Conservation (phyloP, 2,329 filamentous ascomycete species). For the Pseudogymnoascus sp. region DNA sequence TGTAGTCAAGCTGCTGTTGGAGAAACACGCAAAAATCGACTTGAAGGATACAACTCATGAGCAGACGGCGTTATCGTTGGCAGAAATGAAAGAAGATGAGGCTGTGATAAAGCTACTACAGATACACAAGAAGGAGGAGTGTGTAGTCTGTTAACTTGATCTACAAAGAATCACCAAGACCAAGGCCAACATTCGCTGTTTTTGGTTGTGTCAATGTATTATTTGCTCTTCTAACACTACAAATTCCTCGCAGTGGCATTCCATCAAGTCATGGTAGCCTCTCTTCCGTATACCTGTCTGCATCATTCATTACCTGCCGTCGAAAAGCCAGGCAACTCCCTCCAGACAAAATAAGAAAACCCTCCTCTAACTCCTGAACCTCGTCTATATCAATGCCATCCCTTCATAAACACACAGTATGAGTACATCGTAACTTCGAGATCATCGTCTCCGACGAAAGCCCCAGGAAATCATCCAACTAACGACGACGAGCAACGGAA, state of each 20-base stretch:
- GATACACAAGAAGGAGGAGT: not conserved
- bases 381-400: not conserved
- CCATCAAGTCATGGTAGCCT: not conserved
- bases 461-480: not conserved
- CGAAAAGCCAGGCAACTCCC: not conserved
- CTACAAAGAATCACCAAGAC: not conserved
- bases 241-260: not conserved
- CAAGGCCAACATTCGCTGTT: not conserved
- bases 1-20: not conserved
- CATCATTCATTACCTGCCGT: not conserved
- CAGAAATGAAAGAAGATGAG: not conserved
- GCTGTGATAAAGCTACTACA: constrained; percentile 7
- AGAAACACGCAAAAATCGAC: not conserved
- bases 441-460: not conserved
- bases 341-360: not conserved
- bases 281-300: not conserved
- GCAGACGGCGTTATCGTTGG: constrained; percentile 5
- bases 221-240: not conserved
- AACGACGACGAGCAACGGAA: not conserved
- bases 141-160: not conserved
- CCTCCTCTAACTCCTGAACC: not conserved
- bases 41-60: not conserved
- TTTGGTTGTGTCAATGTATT: not conserved
- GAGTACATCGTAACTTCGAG: not conserved
- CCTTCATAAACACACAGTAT: constrained; percentile 1